Evolutionary conservation across 2,329 filamentous ascomycete genomes (phyloP).

Genomic region (Raffaelea deltoideospora): DNA sequence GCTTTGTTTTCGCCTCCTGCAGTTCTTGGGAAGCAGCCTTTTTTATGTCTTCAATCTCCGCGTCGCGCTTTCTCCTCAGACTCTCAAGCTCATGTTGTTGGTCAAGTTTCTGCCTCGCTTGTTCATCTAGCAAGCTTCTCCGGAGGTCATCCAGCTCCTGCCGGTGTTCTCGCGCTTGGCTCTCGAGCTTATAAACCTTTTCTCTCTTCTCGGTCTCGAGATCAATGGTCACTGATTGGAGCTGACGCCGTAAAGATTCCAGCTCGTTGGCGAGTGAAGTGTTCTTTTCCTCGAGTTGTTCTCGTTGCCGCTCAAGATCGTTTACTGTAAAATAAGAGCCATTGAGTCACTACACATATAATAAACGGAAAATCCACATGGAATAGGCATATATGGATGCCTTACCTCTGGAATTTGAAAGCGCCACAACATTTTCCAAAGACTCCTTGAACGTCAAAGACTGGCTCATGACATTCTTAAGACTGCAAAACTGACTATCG

Average conservation of each 20-base stretch:
- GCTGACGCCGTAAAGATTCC: conserved; percentile 30
- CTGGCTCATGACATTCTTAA: conserved; percentile 58
- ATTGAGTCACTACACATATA: too few species aligned
- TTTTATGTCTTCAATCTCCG: conserved; percentile 51
- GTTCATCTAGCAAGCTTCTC: conserved; percentile 34
- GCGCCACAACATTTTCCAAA: conserved; percentile 57
- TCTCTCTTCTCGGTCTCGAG: conserved; percentile 27
- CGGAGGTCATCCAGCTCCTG: conserved; percentile 40
- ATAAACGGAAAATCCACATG: too few species aligned
- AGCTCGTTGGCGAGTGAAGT: conserved; percentile 49
- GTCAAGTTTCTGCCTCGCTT: conserved; percentile 40
- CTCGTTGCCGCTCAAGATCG: conserved; percentile 32
- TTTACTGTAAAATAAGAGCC: conserved; percentile 21
- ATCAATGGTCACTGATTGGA: conserved; percentile 22
- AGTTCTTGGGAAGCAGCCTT: conserved; percentile 44
- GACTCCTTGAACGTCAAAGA: conserved; percentile 52
- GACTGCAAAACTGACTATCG: conserved; percentile 54
- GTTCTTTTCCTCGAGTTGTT: conserved; percentile 30
- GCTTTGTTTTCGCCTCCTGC: conserved; percentile 42
- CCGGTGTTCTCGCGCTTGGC: conserved; percentile 34
- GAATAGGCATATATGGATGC: too few species aligned
- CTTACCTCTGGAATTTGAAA: conserved; percentile 63
- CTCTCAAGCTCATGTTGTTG: conserved; percentile 56
- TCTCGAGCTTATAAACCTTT: conserved; percentile 37
- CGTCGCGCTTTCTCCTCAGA: conserved; percentile 45